Percentiles rank a stretch among this genome's conserved stretches.
These are phyloP conservation scores for Chimonanthus salicifolius DNA, from an alignment of 164 flowering plant genomes.

Conservation along the genomic window DNA sequence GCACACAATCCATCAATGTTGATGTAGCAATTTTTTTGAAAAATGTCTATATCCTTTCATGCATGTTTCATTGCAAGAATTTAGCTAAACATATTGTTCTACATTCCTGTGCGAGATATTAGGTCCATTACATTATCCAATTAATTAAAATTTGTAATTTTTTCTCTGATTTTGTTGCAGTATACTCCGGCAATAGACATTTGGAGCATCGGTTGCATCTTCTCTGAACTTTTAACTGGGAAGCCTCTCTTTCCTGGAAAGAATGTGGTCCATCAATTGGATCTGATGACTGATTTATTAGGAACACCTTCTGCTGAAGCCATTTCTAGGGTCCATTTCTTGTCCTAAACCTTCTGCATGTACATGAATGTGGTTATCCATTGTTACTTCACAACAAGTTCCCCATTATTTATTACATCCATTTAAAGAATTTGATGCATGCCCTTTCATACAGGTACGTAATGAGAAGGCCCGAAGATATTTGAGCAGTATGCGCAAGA, in stretches of 20 bases:
- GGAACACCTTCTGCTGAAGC: constrained; percentile 95
- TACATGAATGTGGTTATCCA: neutral
- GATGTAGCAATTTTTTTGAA: too few relatives aligned
- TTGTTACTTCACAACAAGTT: neutral
- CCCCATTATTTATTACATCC: neutral
- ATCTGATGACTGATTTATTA: constrained; percentile 85
- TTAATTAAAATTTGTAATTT: neutral
- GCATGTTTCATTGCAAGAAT: too few relatives aligned
- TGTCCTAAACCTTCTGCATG: neutral
- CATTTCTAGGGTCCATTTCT: constrained; percentile 66
- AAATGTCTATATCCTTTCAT: too few relatives aligned
- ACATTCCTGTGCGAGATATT: too few relatives aligned
- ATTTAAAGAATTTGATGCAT: neutral
- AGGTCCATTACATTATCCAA: too few relatives aligned
- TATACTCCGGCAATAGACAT: constrained; percentile 98
- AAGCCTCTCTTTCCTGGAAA: constrained; percentile 98
- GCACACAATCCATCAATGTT: too few relatives aligned
- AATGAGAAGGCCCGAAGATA: constrained; percentile 98
- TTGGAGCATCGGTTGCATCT: constrained; percentile 99
- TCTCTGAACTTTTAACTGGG: constrained; percentile 91
- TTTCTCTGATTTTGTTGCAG: constrained; percentile 33
- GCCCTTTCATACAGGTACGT: constrained; percentile 52
- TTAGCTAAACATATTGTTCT: too few relatives aligned
- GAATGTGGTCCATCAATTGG: constrained; percentile 95
- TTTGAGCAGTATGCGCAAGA: constrained; percentile 88